Conservation (phyloP, 352 stramenopile genomes). For the Globisporangium canariense region DNA sequence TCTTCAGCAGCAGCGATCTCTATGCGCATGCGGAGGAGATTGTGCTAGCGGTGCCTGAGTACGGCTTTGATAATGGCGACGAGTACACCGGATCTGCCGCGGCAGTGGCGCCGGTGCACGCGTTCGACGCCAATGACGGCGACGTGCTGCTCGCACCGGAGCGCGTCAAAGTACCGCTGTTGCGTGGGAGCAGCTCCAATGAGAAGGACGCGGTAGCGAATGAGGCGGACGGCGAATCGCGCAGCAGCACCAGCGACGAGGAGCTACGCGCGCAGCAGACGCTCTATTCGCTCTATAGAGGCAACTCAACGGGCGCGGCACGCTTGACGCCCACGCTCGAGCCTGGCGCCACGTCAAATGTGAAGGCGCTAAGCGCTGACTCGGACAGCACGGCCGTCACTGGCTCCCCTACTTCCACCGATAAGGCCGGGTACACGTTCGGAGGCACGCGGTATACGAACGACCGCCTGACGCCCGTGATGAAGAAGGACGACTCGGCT, state of each 20-base stretch:
- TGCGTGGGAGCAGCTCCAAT: neutral
- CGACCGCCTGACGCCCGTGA: constrained; percentile 12
- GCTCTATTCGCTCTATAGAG: constrained; percentile 12
- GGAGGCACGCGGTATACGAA: constrained; percentile 12
- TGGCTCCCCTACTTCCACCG: neutral
- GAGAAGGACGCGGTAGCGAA: neutral
- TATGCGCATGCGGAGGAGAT: neutral
- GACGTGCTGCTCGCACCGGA: neutral
- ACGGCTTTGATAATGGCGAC: neutral
- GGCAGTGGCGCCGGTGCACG: constrained; percentile 3
- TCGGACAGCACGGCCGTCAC: constrained; percentile 2
- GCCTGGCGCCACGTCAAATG: neutral
- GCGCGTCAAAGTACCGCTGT: neutral
- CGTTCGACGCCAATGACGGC: neutral
- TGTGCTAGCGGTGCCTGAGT: neutral
- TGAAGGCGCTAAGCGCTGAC: neutral
- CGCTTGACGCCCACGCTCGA: constrained; percentile 11
- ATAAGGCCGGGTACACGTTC: constrained; percentile 14
- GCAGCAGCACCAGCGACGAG: neutral
- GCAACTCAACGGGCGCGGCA: constrained; percentile 5
- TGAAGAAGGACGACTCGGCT: constrained; percentile 7
- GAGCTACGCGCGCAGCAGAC: constrained; percentile 12
- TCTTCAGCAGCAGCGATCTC: neutral
- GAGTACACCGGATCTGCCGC: neutral
- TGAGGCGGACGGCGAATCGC: neutral